Percentiles rank a stretch among this genome's conserved stretches.
Conservation (phyloP, 1,284 basidiomycete genomes). For the Cerioporus squamosus region DNA sequence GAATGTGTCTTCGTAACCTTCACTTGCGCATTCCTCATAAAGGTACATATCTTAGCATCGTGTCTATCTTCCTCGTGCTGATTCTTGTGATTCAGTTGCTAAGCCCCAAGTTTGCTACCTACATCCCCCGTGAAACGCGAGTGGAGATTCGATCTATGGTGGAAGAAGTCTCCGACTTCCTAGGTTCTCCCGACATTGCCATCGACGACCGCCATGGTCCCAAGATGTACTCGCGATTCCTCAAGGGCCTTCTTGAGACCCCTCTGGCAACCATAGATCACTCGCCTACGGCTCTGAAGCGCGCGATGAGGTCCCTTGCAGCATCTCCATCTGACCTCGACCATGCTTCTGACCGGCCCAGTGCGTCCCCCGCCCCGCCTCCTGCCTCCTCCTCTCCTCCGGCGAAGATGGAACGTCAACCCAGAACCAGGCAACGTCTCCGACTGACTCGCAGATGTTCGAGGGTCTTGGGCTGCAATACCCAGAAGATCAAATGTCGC, state of each 20-base stretch:
- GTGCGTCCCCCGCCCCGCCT: slow-evolving; percentile 9
- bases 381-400: background rate
- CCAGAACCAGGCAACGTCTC: background rate
- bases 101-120: slow-evolving; percentile 69
- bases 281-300: slow-evolving; percentile 22
- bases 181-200: slow-evolving; percentile 66
- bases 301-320: slow-evolving; percentile 12
- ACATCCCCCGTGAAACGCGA: slow-evolving; percentile 60
- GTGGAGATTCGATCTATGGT: slow-evolving; percentile 63
- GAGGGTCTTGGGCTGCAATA: slow-evolving; percentile 13
- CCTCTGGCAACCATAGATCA: slow-evolving; percentile 51
- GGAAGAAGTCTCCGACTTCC: slow-evolving; percentile 65
- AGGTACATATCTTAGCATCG: slow-evolving; percentile 45
- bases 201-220: slow-evolving; percentile 80
- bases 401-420: background rate
- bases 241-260: slow-evolving; percentile 66
- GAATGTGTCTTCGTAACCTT: slow-evolving; percentile 87
- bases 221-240: slow-evolving; percentile 75
- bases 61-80: background rate
- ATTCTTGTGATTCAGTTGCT: slow-evolving; percentile 50
- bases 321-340: slow-evolving; percentile 5
- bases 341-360: slow-evolving; percentile 6
- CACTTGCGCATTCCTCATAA: slow-evolving; percentile 79
- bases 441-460: slow-evolving; percentile 14
- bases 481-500: slow-evolving; percentile 9